Percentiles rank a stretch among this genome's conserved stretches.
phyloP scores from a whole-genome alignment of 2,329 filamentous ascomycete genomes.

The Neobulgaria alba region DNA sequence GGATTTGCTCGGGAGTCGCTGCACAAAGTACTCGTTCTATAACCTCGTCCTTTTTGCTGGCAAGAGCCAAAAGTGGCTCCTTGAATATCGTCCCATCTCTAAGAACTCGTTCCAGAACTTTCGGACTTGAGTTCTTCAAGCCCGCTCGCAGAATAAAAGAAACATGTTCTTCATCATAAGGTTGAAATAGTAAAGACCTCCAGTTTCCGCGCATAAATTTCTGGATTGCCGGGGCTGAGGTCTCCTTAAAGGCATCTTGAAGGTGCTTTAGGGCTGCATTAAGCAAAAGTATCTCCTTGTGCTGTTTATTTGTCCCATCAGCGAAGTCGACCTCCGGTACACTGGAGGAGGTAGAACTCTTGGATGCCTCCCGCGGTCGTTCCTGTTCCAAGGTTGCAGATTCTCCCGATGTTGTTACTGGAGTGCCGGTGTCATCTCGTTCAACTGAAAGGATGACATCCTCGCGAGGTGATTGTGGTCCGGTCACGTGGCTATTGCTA shows the following conservation, averaged over 20 bases:
- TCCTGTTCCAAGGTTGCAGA: too few species aligned
- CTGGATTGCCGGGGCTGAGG: slow-evolving; percentile 18
- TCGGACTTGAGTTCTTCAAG: slow-evolving; percentile 18
- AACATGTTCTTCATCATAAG: slow-evolving; percentile 17
- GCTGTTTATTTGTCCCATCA: too few species aligned
- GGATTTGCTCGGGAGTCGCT: slow-evolving; percentile 9
- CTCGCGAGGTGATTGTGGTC: too few species aligned
- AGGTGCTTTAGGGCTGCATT: too few species aligned
- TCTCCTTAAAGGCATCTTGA: slow-evolving; percentile 12
- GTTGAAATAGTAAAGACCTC: slow-evolving; percentile 18
- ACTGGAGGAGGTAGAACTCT: too few species aligned
- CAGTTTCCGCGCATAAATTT: slow-evolving; percentile 16
- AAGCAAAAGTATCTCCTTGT: too few species aligned
- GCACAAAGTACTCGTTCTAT: slow-evolving; percentile 12
- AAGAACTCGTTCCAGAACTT: slow-evolving; percentile 17
- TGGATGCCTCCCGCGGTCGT: too few species aligned
- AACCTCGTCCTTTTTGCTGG: slow-evolving; percentile 10
- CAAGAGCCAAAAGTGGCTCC: slow-evolving; percentile 10
- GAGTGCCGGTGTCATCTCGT: too few species aligned
- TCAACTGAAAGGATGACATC: too few species aligned
- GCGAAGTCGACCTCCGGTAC: too few species aligned
- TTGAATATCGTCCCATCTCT: slow-evolving; percentile 18
- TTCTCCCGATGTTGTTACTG: too few species aligned
- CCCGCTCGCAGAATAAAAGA: slow-evolving; percentile 21
- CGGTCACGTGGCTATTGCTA: too few species aligned